Evolutionary conservation across 1,139 yeast genomes (phyloP), one percentile per base, ranked within the genome.

Genomic region (Dujonia santamariae): DNA sequence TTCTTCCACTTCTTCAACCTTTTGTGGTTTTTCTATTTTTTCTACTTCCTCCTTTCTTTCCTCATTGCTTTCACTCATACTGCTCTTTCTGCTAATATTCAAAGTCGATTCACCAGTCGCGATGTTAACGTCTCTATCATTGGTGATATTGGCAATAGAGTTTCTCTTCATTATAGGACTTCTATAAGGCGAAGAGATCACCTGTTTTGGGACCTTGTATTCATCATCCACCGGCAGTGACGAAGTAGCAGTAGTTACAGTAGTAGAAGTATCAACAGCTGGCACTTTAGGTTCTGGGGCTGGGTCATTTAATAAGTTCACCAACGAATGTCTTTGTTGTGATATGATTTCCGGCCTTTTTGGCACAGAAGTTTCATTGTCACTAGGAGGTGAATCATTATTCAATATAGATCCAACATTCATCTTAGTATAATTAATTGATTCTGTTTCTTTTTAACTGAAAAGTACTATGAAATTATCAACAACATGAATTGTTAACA

Each of bases 381-480:
- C 58, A 31, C 56, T 56, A 9, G 63, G 56, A 1, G 72, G 69
- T 20, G 65, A 52, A 40, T 68, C 75, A 40, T 66, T 61, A 46
- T 67, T 69, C 25, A 69, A 53, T 30, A 69, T 67, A 8, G 74
- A 67, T 15, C 75, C 75, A 26, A 69, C 74, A 49, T 69, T 69
- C 75, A 69, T 69, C 11, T 14, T 5, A 11, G 22, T 19, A n/a
- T n/a, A n/a, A n/a, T n/a, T n/a, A n/a, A n/a, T n/a, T n/a, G n/a
- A n/a, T n/a, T n/a, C n/a, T n/a, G n/a, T n/a, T n/a, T n/a, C n/a
- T n/a, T n/a, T n/a, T n/a, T n/a, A n/a, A n/a, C n/a, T n/a, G n/a
- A n/a, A n/a, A n/a, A n/a, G n/a, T n/a, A n/a, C n/a, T n/a, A n/a
- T n/a, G n/a, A n/a, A n/a, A n/a, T n/a, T n/a, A n/a, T n/a, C n/a